A percentile compares a stretch with the other conserved stretches of the same genome.
Conservation (phyloP, 2,329 filamentous ascomycete species). For the Nemania abortiva region DNA sequence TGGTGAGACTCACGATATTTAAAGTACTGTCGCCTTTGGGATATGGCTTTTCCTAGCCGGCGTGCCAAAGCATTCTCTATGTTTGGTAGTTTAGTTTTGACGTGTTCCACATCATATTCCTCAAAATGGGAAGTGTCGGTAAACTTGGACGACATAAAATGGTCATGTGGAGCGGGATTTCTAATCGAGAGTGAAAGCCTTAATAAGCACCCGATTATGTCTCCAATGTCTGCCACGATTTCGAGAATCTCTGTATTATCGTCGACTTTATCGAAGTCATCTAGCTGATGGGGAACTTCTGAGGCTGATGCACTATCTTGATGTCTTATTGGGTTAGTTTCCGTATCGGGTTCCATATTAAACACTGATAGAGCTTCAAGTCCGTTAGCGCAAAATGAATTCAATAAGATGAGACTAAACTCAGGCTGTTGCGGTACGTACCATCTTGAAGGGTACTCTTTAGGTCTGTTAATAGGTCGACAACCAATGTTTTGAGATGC, state of each 20-base stretch:
- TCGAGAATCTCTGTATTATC: conserved; percentile 11
- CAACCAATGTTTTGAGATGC: conserved; percentile 11
- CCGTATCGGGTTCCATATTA: neutral
- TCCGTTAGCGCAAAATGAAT: neutral
- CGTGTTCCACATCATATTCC: conserved; percentile 16
- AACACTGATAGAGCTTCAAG: neutral
- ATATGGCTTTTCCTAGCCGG: conserved; percentile 26
- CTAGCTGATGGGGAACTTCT: neutral
- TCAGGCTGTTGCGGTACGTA: neutral
- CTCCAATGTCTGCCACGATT: neutral
- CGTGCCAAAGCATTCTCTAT: conserved; percentile 1
- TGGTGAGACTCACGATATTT: conserved; percentile 31
- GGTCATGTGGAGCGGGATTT: conserved; percentile 24
- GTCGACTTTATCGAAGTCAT: neutral
- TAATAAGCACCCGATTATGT: conserved; percentile 22
- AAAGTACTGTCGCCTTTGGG: conserved; percentile 32
- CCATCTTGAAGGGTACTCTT: neutral
- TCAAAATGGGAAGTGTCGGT: conserved; percentile 23
- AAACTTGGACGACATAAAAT: conserved; percentile 7
- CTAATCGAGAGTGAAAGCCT: conserved; percentile 19
- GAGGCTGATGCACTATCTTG: neutral
- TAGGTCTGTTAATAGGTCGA: conserved; percentile 16
- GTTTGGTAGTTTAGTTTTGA: conserved; percentile 4
- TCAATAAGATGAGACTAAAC: neutral
- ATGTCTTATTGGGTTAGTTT: neutral